Base-by-base conservation (phyloP, 768 basidiomycete species). In the Lactifluus subvellereus region DNA sequence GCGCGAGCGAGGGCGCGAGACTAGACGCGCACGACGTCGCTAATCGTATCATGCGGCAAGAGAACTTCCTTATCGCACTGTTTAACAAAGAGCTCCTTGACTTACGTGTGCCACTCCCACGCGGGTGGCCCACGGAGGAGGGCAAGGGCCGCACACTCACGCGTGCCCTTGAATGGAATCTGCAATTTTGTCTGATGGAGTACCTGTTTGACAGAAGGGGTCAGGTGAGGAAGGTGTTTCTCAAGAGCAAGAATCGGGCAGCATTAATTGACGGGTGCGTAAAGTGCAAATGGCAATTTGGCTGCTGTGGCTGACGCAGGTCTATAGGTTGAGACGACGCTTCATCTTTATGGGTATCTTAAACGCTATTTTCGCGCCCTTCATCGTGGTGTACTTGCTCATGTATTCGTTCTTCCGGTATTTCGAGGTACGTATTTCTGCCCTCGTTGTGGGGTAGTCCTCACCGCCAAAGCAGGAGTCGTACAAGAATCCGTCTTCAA, bases 351-450 rank as follows among this genome's bases (percentile, higher is more conserved):
- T 98, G 91, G 97, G 94, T 13, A 85, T 97, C 57, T 73, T 99
- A 59, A 99, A 99, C 68, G 94, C 92, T 2, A 84, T 94, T 10
- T 96, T 98, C 67, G 92, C 91, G 1, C 97, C 97, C 0, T 96
- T 98, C 76, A 98, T 99, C 70, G 91, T 98, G 37, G 77, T 95
- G 18, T 99, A 99, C 74, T 84, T 98, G 48, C 75, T 98, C 45
- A 91, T 98, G 86, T 99, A 97, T 73, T 98, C 94, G 0, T 99
- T 99, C 81, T 99, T 99, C 80, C 90, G 96, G 4, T 99, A 99
- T 73, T 99, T 99, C 65, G 97, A 99, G 81, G 97, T 94, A 53
- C 56, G 85, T 73, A 8, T 32, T 35, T 45, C 18, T 27, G 47
- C n/a, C 20, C 27, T 54, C 30, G 30, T 55, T 4, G 13, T 22